Evolutionary conservation across 306 rosid species (phyloP), one percentile per base, ranked within the genome.

Genomic region (Vachellia collinsii): DNA sequence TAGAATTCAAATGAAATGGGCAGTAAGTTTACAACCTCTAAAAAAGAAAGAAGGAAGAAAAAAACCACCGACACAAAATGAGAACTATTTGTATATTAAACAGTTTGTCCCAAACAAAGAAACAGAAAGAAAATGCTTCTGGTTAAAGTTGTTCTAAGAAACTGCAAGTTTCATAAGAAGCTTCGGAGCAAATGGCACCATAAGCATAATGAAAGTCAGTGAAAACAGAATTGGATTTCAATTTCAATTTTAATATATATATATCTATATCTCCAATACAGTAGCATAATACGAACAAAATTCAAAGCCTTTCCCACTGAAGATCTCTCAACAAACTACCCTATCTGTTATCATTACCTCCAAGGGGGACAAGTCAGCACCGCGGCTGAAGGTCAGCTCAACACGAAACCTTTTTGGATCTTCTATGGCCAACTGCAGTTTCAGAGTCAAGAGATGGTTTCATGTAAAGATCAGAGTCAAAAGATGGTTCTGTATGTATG

Each of bases 341-440:
- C 56, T 73, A 74, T 74, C 64, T 75, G 42, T 68, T 11, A 72
- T 70, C 76, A 83, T 87, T 91, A 94, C 99, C 99, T 94, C 93
- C 84, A 94, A 74, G 36, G 99, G 99, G 47, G 97, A 94, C 64
- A 94, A 85, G 86, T 93, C 99, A 69, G 99, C 97, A 72, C 99
- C 99, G 22, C 97, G 94, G 87, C 99, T 94, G 72, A 94, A 94
- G n/a, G 99, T 89, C 89, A 94, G 75, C 82, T 94, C 99, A 48
- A 94, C 79, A 36, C 97, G 97, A 81, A 88, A 94, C 88, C 89
- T 87, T 86, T 91, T 91, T 50, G 99, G 94, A 84, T 94, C 97
- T 88, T 94, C 97, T 74, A 93, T 77, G 74, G 91, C 85, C 56
- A 93, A 94, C 99, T 95, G 92, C 85, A 68, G 80, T 79, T 85